Percentiles rank a stretch among this genome's conserved stretches.
Conservation (phyloP, 73 alveolate genomes). For the Uronychia setigera region DNA sequence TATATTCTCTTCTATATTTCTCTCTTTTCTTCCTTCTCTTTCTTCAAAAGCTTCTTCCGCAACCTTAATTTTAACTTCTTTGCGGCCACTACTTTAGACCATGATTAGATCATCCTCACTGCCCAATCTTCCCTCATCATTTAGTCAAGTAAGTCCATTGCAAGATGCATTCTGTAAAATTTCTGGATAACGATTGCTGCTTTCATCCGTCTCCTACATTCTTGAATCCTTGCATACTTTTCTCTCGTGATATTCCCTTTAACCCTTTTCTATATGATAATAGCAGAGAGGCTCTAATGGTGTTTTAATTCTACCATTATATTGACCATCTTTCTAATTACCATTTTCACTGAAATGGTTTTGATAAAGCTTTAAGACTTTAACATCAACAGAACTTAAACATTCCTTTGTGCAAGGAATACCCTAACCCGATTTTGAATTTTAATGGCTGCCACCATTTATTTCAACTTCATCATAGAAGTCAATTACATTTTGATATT, state of each 20-base stretch:
- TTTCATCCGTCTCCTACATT: neutral
- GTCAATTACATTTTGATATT: too few relatives aligned
- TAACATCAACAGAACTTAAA: neutral
- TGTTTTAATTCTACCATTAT: too few relatives aligned
- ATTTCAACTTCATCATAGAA: too few relatives aligned
- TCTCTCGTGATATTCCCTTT: too few relatives aligned
- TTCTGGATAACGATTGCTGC: neutral
- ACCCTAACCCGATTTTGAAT: neutral
- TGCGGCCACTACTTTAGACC: neutral
- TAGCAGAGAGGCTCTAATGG: too few relatives aligned
- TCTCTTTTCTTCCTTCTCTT: conserved; percentile 2
- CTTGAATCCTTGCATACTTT: too few relatives aligned
- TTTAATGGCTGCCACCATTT: neutral
- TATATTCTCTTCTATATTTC: neutral
- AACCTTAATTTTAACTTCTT: neutral
- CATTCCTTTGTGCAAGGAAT: neutral
- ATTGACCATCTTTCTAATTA: too few relatives aligned
- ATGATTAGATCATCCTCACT: neutral
- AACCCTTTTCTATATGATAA: too few relatives aligned
- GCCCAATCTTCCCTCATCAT: neutral
- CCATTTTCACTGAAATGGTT: too few relatives aligned
- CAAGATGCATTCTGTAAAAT: neutral
- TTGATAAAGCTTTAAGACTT: neutral
- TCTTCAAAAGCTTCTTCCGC: neutral
- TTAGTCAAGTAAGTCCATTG: neutral